Base-by-base conservation (phyloP, 768 basidiomycete species). In the Calocybe gangraenosa region DNA sequence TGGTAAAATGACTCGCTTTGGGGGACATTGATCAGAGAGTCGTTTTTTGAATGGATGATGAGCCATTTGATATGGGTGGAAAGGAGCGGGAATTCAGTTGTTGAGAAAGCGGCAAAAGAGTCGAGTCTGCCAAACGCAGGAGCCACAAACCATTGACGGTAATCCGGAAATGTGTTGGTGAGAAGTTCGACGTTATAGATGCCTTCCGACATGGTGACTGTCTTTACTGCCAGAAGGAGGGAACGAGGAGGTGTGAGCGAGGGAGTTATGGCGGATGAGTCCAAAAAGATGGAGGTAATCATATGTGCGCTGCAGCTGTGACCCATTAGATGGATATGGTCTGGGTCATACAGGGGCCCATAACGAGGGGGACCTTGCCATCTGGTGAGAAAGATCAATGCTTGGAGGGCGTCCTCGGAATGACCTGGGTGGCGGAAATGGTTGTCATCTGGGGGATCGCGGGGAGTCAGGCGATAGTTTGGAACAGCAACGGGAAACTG, bases 251-350 rank as follows among this genome's bases (percentile, higher is more conserved):
- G 85, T 13, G 62, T 60, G 17, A 86, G 69, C 19, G 50, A 52
- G 3, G 74, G 73, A 1, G 68, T 63, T 41, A 67, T 57, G 0
- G 58, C 41, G 3, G 70, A 65, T 0, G 77, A 72, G 56, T 78
- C 69, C 47, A 91, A 70, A 58, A 90, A 74, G 22, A 92, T 76
- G 46, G 81, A 77, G 33, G 77, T 63, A 9, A 91, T 65, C 73
- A 92, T 91, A 61, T 92, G 90, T 1, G 89, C 86, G 49, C 83
- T 73, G 65, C 86, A 88, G 62, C 87, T 89, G 62, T 92, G 90
- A 10, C 87, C 88, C 19, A 88, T 67, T 34, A 89, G 68, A 62
- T 77, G 74, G 35, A 91, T 58, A 18, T 44, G 60, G 21, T 54
- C 48, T 2, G 70, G 62, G 55, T 76, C 69, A 42, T 73, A 74